A percentile compares a stretch with the other conserved stretches of the same genome.
phyloP scores from a whole-genome alignment of 306 rosid species.

The Prunus dulcis region DNA sequence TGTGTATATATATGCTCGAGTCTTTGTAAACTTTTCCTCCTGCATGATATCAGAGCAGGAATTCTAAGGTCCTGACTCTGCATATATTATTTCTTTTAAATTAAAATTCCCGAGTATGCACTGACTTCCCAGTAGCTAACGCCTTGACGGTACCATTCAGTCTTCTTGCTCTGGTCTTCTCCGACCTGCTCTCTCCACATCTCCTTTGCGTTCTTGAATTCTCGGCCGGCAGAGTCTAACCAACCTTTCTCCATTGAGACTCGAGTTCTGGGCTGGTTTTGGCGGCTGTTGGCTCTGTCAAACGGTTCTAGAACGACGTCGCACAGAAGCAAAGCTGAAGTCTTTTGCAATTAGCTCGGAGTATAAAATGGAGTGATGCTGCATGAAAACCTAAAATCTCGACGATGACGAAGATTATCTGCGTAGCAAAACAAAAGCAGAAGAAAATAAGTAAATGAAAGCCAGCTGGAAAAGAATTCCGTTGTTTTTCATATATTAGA shows the following conservation, averaged over 20 bases:
- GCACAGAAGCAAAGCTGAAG: background rate
- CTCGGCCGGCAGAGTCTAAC: constrained; percentile 65
- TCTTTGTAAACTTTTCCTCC: no score
- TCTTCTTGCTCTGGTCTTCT: constrained; percentile 60
- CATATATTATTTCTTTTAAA: no score
- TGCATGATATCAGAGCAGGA: no score
- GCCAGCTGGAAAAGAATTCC: background rate
- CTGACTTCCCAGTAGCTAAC: constrained; percentile 88
- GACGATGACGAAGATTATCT: background rate
- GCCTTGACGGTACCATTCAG: constrained; percentile 75
- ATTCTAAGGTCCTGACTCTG: no score
- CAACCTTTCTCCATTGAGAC: constrained; percentile 61
- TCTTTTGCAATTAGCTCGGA: background rate
- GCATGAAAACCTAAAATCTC: background rate
- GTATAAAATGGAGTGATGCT: background rate
- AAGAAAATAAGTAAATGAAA: background rate
- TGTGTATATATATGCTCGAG: no score
- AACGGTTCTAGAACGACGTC: background rate
- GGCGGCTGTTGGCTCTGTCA: background rate
- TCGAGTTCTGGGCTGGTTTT: background rate
- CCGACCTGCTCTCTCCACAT: constrained; percentile 91
- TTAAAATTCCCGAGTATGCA: background rate
- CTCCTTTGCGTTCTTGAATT: constrained; percentile 63
- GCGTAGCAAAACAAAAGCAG: background rate
- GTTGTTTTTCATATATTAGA: no score